These are phyloP conservation scores for Crithidia brevicula DNA, from an alignment of 208 protist genomes.

Conservation along the genomic window DNA sequence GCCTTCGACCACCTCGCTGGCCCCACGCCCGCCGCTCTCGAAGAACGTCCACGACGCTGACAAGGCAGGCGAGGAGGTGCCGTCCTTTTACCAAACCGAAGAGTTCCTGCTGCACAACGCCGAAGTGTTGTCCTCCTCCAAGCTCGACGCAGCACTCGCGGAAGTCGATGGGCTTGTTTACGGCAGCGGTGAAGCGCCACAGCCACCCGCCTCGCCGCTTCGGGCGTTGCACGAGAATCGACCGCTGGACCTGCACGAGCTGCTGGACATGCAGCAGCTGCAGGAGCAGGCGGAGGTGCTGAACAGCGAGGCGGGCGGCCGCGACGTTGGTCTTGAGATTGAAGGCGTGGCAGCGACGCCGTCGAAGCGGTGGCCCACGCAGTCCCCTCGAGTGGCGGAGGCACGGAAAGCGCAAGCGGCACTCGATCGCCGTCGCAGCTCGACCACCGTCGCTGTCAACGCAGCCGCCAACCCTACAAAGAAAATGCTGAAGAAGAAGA, in stretches of 20 bases:
- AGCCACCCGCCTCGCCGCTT: too few species aligned
- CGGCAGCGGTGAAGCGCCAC: too few species aligned
- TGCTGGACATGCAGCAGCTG: not conserved
- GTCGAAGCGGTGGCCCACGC: slow-evolving; percentile 3
- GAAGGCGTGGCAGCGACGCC: slow-evolving; percentile 15
- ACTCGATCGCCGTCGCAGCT: slow-evolving; percentile 14
- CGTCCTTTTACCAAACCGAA: slow-evolving; percentile 27
- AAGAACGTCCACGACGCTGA: not conserved
- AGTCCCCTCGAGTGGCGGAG: slow-evolving; percentile 2
- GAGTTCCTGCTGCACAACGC: slow-evolving; percentile 3
- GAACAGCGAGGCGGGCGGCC: not conserved
- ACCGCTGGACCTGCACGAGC: not conserved
- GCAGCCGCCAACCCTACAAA: not conserved
- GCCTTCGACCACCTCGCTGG: not conserved
- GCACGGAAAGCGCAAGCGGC: slow-evolving; percentile 10
- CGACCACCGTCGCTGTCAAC: not conserved
- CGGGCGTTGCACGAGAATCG: too few species aligned
- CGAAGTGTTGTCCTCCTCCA: too few species aligned
- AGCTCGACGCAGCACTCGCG: too few species aligned
- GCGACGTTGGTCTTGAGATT: not conserved
- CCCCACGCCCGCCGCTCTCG: not conserved
- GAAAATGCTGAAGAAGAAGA: not conserved
- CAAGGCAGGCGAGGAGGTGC: not conserved
- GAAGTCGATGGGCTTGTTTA: too few species aligned
- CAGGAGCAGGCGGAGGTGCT: not conserved